These are phyloP conservation scores for Crithidia fasciculata DNA, from an alignment of 208 protist genomes.

Conservation along the genomic window DNA sequence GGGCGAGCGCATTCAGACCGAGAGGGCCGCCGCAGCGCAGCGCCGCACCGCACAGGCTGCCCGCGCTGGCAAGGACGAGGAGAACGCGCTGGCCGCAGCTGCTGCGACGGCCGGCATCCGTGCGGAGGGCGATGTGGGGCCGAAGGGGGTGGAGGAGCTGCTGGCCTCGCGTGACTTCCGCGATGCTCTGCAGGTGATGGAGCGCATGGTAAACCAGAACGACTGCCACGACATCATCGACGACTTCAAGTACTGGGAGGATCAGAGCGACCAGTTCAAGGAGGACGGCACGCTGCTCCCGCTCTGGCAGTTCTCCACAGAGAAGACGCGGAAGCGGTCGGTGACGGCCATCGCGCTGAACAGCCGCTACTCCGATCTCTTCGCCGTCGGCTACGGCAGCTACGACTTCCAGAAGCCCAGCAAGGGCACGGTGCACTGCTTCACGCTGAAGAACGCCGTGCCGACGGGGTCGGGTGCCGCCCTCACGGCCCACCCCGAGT, in stretches of 20 bases:
- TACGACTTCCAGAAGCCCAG: conserved; percentile 97
- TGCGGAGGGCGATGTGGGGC: conserved; percentile 15
- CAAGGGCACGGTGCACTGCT: conserved; percentile 94
- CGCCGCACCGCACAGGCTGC: conserved; percentile 67
- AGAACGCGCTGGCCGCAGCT: conserved; percentile 30
- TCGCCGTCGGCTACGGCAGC: conserved; percentile 97
- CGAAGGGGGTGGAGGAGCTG: conserved; percentile 61
- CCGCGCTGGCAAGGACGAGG: conserved; percentile 82
- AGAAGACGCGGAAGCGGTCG: conserved; percentile 84
- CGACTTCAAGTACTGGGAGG: conserved; percentile 98
- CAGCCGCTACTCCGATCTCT: conserved; percentile 95
- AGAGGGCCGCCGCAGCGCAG: conserved; percentile 73
- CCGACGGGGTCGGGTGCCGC: conserved; percentile 56
- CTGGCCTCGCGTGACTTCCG: conserved; percentile 63
- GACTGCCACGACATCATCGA: conserved; percentile 96
- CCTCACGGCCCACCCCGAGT: conserved; percentile 93
- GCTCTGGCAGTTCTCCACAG: conserved; percentile 95
- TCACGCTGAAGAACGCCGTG: conserved; percentile 97
- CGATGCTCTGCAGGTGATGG: conserved; percentile 90
- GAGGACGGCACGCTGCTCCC: conserved; percentile 95
- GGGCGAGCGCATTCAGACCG: conserved; percentile 87
- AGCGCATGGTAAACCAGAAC: conserved; percentile 98
- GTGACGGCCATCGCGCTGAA: conserved; percentile 96
- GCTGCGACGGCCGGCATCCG: conserved; percentile 19
- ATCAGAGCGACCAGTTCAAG: conserved; percentile 94